These are phyloP conservation scores for Trichoderma simmonsii DNA, from an alignment of 2,329 filamentous ascomycete species.

Conservation along the genomic window DNA sequence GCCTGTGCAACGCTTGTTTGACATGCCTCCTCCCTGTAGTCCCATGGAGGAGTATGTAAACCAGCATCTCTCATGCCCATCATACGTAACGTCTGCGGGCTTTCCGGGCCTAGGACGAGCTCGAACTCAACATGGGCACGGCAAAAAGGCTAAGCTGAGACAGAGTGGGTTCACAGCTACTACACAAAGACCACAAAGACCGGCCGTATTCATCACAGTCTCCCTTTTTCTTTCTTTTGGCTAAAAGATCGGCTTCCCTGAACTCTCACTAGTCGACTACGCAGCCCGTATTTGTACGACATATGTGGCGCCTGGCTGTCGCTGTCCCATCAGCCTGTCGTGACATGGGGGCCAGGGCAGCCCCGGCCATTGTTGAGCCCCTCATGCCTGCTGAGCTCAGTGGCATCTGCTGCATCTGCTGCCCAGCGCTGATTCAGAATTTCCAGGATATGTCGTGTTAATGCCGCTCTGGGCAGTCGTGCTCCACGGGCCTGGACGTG, in stretches of 20 bases:
- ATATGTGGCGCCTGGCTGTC: not conserved
- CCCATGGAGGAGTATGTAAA: not conserved
- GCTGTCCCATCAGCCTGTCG: not conserved
- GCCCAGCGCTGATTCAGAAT: not conserved
- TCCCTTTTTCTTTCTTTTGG: not conserved
- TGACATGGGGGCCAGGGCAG: not conserved
- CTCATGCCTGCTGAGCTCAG: slow-evolving; percentile 2
- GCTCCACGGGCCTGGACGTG: not conserved
- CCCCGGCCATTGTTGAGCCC: slow-evolving; percentile 7
- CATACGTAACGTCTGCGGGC: not conserved
- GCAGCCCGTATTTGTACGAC: not conserved
- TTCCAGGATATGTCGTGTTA: not conserved
- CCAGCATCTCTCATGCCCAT: not conserved
- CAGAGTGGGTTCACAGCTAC: not conserved
- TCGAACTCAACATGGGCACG: not conserved
- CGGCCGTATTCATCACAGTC: not conserved
- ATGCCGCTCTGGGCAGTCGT: not conserved
- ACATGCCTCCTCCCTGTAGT: not conserved
- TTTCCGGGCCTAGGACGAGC: not conserved
- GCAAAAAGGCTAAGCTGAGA: slow-evolving; percentile 2
- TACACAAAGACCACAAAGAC: not conserved
- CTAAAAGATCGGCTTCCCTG: not conserved
- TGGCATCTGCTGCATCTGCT: not conserved
- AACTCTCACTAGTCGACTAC: not conserved
- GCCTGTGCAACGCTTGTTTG: not conserved